These are phyloP conservation scores for Pisolithus thermaeus DNA, from an alignment of 1,284 basidiomycete genomes.

Conservation along the genomic window DNA sequence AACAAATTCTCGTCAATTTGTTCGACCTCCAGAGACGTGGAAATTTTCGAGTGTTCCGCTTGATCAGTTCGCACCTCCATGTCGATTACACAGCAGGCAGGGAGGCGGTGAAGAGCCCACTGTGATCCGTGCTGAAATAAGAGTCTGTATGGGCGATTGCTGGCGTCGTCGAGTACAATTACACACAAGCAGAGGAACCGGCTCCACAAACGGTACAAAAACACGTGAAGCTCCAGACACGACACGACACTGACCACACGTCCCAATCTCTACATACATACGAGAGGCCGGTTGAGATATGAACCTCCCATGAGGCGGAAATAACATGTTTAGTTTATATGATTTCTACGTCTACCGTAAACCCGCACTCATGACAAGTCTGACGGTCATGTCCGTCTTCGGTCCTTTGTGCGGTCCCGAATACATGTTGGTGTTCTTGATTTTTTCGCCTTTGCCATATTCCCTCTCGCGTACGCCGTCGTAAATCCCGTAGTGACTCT, in stretches of 20 bases:
- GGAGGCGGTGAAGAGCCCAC: not conserved
- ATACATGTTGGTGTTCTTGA: constrained; percentile 82
- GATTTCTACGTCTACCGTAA: constrained; percentile 82
- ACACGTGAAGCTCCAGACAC: not conserved
- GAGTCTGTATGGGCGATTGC: too few relatives aligned
- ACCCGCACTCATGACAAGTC: constrained; percentile 81
- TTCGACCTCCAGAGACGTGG: constrained; percentile 72
- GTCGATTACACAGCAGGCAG: not conserved
- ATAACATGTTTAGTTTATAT: constrained; percentile 37
- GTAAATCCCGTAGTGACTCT: constrained; percentile 74
- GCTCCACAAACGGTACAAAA: not conserved
- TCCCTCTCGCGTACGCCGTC: constrained; percentile 82
- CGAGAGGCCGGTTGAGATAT: not conserved
- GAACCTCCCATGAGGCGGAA: not conserved
- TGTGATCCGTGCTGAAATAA: not conserved
- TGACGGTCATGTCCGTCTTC: constrained; percentile 57
- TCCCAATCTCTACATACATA: too few relatives aligned
- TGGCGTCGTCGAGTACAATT: too few relatives aligned
- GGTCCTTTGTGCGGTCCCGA: constrained; percentile 53
- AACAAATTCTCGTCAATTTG: constrained; percentile 72
- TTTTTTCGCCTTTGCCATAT: constrained; percentile 86
- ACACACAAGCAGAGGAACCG: too few relatives aligned
- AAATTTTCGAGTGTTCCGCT: constrained; percentile 56
- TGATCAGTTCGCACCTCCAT: constrained; percentile 35
- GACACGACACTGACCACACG: too few relatives aligned